phyloP scores from a whole-genome alignment of 257 asterid species.

The Lithospermum erythrorhizon region DNA sequence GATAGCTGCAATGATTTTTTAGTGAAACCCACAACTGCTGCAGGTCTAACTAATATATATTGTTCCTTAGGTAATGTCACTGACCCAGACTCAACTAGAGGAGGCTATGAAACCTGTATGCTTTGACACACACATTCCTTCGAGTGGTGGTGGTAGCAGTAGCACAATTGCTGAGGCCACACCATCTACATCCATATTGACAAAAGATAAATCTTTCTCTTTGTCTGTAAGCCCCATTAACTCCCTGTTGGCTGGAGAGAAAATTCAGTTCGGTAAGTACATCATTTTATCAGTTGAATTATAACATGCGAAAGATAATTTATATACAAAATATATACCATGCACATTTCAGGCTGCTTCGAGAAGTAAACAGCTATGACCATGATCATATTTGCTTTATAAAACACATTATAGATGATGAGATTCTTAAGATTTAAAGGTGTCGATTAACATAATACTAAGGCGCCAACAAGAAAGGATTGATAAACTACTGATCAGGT shows the following conservation, averaged over 20 bases:
- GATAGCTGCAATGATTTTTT: background rate
- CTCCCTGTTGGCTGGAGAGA: conserved; percentile 94
- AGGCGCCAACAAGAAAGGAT: no score
- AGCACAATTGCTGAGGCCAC: conserved; percentile 40
- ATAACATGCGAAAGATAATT: no score
- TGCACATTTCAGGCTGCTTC: no score
- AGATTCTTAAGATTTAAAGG: no score
- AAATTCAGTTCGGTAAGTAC: conserved; percentile 79
- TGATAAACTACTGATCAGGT: no score
- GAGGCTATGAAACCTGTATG: conserved; percentile 80
- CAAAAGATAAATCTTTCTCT: conserved; percentile 56
- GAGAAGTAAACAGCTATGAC: no score
- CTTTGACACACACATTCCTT: conserved; percentile 46
- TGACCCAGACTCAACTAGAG: conserved; percentile 83
- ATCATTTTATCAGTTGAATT: background rate
- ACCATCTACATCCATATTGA: conserved; percentile 43
- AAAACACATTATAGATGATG: no score
- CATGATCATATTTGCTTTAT: no score
- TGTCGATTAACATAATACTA: no score
- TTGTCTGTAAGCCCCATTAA: conserved; percentile 73
- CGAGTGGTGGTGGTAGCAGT: conserved; percentile 65
- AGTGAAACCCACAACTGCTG: background rate
- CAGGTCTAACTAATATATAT: conserved; percentile 7
- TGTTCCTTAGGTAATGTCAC: conserved; percentile 64
- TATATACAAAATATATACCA: no score